These are phyloP conservation scores for Abortiporus biennis DNA, from an alignment of 1,284 basidiomycete genomes.

Conservation along the genomic window DNA sequence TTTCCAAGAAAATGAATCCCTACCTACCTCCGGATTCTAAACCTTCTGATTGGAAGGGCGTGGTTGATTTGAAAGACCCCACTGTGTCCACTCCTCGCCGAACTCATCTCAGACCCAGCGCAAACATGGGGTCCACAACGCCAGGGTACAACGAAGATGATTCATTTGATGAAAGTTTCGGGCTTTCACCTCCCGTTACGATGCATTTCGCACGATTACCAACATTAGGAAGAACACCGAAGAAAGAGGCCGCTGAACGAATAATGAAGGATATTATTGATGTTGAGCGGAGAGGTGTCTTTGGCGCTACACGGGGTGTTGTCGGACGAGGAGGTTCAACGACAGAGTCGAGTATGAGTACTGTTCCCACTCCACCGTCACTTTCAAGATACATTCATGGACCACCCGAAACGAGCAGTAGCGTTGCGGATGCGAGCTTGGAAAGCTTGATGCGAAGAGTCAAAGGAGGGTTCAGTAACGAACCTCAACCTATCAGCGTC, in stretches of 20 bases:
- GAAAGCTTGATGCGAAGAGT: constrained; percentile 50
- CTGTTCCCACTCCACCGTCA: constrained; percentile 60
- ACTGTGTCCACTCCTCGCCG: constrained; percentile 30
- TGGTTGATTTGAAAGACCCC: constrained; percentile 68
- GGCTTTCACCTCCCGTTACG: constrained; percentile 84
- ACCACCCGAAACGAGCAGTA: constrained; percentile 36
- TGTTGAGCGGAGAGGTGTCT: constrained; percentile 17
- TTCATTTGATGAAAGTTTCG: constrained; percentile 52
- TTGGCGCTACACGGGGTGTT: constrained; percentile 9
- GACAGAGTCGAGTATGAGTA: constrained; percentile 57
- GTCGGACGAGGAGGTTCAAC: not conserved
- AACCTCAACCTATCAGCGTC: not conserved
- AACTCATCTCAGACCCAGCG: not conserved
- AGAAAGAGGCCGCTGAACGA: constrained; percentile 58
- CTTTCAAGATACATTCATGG: constrained; percentile 50
- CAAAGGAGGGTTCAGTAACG: constrained; percentile 26
- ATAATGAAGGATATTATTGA: constrained; percentile 56
- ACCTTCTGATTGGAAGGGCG: constrained; percentile 62
- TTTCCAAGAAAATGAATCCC: constrained; percentile 52
- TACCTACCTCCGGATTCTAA: constrained; percentile 49
- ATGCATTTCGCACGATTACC: constrained; percentile 71
- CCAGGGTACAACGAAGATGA: constrained; percentile 24
- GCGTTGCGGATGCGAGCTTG: constrained; percentile 27
- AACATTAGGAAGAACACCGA: constrained; percentile 54
- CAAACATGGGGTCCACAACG: not conserved